phyloP scores from a whole-genome alignment of 768 basidiomycete species.

The Phylloporus sp. region DNA sequence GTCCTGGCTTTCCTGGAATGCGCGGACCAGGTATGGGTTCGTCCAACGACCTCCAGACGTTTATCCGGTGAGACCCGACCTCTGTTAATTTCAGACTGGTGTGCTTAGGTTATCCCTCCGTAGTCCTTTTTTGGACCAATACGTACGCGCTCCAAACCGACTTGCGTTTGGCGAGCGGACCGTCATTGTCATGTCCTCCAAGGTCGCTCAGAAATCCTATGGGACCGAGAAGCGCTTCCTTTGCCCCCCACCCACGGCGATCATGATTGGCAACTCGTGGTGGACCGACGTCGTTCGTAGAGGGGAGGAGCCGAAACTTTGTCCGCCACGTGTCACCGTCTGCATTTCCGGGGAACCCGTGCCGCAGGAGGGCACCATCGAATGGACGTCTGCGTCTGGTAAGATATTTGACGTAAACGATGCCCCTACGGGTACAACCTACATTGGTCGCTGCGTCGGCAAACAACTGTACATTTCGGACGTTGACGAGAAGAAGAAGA shows the following conservation, averaged over 20 bases:
- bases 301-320: conserved; percentile 69
- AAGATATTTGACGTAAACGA: conserved; percentile 79
- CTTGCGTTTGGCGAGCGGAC: conserved; percentile 91
- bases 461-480: conserved; percentile 95
- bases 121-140: conserved; percentile 82
- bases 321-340: conserved; percentile 79
- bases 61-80: conserved; percentile 57
- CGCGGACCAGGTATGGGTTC: conserved; percentile 55
- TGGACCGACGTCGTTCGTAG: conserved; percentile 80
- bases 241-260: conserved; percentile 90
- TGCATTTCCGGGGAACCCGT: conserved; percentile 89
- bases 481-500: conserved; percentile 92
- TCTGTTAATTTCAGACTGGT: conserved; percentile 16
- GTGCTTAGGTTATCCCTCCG: conserved; percentile 11
- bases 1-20: conserved; percentile 61
- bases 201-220: conserved; percentile 96
- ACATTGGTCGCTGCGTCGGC: conserved; percentile 89
- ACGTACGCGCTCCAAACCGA: conserved; percentile 78
- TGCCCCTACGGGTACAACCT: conserved; percentile 78
- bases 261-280: conserved; percentile 93
- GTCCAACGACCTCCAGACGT: conserved; percentile 73
- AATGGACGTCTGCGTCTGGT: conserved; percentile 85
- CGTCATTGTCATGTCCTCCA: conserved; percentile 96
- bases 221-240: conserved; percentile 95
- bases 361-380: conserved; percentile 79